These are phyloP conservation scores for Flaveria bidentis DNA, from an alignment of 129 eudicot genomes.

Conservation along the genomic window DNA sequence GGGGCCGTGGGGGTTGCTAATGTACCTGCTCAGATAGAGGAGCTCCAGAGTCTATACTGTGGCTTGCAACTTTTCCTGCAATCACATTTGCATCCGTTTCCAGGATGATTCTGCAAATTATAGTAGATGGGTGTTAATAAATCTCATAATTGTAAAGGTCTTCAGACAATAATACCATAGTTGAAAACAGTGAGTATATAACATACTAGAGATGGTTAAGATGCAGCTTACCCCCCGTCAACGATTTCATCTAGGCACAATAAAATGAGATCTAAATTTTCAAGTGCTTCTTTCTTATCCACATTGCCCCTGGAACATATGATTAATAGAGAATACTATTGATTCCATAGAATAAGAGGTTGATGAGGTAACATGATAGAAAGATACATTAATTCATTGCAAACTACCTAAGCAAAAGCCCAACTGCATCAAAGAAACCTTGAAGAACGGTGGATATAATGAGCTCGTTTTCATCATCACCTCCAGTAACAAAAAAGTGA, in stretches of 20 bases:
- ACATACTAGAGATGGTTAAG: neutral
- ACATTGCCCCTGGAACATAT: constrained; percentile 61
- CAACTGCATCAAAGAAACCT: constrained; percentile 91
- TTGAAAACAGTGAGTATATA: neutral
- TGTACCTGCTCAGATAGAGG: constrained; percentile 88
- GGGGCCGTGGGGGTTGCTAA: neutral
- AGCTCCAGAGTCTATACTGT: constrained; percentile 74
- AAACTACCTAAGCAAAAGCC: constrained; percentile 74
- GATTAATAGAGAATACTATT: neutral
- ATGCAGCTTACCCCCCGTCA: constrained; percentile 76
- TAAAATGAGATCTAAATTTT: constrained; percentile 79
- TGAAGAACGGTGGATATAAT: constrained; percentile 78
- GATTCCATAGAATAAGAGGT: neutral
- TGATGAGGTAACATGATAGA: neutral
- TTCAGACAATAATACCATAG: neutral
- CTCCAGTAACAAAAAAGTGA: constrained; percentile 88
- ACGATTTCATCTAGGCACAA: constrained; percentile 89
- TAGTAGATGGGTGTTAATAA: neutral
- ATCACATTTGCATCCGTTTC: constrained; percentile 84
- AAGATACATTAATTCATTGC: neutral
- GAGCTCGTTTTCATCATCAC: constrained; percentile 90
- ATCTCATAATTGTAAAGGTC: neutral
- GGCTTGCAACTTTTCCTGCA: constrained; percentile 78
- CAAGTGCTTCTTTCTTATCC: constrained; percentile 86
- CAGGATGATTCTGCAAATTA: constrained; percentile 61